Conservation (phyloP, 352 stramenopile genomes). For the Pythium aquatile region DNA sequence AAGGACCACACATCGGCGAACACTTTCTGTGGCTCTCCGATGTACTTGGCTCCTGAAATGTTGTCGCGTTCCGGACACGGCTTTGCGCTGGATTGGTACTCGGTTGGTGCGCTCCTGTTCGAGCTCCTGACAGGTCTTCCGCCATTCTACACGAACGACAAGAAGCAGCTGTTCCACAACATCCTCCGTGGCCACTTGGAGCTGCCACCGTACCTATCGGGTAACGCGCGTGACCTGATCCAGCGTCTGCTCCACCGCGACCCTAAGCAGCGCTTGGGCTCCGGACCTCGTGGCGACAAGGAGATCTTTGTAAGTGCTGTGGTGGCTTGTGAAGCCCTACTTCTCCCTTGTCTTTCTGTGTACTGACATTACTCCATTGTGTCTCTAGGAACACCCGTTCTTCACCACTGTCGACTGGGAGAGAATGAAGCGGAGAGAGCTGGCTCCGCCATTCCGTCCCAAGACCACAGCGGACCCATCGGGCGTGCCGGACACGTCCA, state of each 20-base stretch:
- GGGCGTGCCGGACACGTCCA: constrained; percentile 77
- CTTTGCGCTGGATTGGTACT: constrained; percentile 86
- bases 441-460: constrained; percentile 81
- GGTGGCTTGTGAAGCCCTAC: neutral
- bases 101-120: constrained; percentile 73
- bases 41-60: constrained; percentile 87
- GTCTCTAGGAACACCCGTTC: constrained; percentile 63
- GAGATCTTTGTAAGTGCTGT: constrained; percentile 72
- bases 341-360: no score
- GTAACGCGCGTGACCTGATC: constrained; percentile 75
- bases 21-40: constrained; percentile 84
- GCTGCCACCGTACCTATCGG: constrained; percentile 76
- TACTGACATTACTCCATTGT: constrained; percentile 3
- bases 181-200: constrained; percentile 81
- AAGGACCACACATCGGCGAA: constrained; percentile 85
- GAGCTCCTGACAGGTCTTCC: constrained; percentile 80
- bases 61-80: constrained; percentile 75
- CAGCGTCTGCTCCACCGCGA: constrained; percentile 77
- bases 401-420: constrained; percentile 87
- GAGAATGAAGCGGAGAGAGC: constrained; percentile 71
- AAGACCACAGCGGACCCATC: constrained; percentile 76
- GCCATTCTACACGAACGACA: constrained; percentile 88
- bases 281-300: constrained; percentile 64
- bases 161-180: constrained; percentile 91
- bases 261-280: constrained; percentile 78